Evolutionary conservation across 2,329 filamentous ascomycete species (phyloP), one percentile per base, ranked within the genome.

Genomic region (Fusarium phyllophilum): DNA sequence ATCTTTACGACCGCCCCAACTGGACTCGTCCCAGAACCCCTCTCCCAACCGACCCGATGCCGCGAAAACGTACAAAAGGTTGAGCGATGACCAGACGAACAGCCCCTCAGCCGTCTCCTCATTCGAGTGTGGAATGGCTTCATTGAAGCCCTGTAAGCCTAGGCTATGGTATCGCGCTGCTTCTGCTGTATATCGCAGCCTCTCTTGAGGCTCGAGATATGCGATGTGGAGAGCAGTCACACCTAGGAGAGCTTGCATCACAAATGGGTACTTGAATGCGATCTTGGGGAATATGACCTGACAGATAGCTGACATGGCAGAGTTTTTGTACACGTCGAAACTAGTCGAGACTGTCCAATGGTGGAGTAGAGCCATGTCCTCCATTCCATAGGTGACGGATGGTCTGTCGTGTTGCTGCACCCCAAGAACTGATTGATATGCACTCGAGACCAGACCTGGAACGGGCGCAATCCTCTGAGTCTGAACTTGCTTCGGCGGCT

Each of bases 81-180:
- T 68, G 13, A 68, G 41, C 6, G 63, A 48, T 1, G 65, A 68
- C 65, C 65, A 68, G 4, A 36, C 10, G 6, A 68, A 68, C 8
- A 68, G 6, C 0, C 46, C 54, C 1, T 68, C 64, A 0, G 65
- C 55, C 5, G 10, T 15, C 6, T 18, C 46, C 1, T 67, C 24
- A 2, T 4, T 45, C 0, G 29, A n/a, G 0, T 22, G 6, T 0
- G 36, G 8, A 1, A 68, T 7, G 0, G 41, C 46, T 4, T 68
- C 26, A 11, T 68, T 68, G 8, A 68, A 68, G 0, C 65, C 65
- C 0, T 42, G 22, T 1, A 68, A 10, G 0, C 65, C 58, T 13
- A 11, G 17, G 3, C 24, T 68, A 1, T 68, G 65, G 8, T 68
- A 68, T 0, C 24, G 54, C 5, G 65, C 65, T 13, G 65, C 65